These are phyloP conservation scores for Pyricularia sp. DNA, from an alignment of 2,329 filamentous ascomycete genomes.

Conservation along the genomic window DNA sequence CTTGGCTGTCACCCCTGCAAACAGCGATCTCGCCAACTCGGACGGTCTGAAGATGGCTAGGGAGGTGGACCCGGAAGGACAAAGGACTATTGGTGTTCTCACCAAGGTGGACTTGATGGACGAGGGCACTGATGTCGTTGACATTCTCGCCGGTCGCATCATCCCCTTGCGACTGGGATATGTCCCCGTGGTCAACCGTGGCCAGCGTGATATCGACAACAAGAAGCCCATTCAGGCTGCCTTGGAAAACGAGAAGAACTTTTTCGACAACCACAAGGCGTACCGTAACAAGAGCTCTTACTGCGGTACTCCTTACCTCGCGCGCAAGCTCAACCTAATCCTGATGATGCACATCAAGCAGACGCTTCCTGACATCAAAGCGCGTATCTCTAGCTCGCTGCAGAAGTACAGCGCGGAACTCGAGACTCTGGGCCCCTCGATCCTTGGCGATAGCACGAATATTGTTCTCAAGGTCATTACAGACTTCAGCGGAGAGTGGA, in stretches of 20 bases:
- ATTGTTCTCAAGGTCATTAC: constrained; percentile 98
- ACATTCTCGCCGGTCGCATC: constrained; percentile 93
- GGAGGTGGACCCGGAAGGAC: constrained; percentile 89
- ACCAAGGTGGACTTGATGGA: constrained; percentile 99
- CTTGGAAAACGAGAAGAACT: constrained; percentile 86
- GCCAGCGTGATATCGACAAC: constrained; percentile 96
- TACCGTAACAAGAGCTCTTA: constrained; percentile 98
- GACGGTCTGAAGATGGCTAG: constrained; percentile 93
- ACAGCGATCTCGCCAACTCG: constrained; percentile 96
- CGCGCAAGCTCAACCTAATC: constrained; percentile 93
- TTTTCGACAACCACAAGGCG: constrained; percentile 97
- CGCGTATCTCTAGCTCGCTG: constrained; percentile 82
- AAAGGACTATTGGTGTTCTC: constrained; percentile 89
- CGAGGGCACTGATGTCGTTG: constrained; percentile 91
- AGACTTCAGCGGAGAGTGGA: constrained; percentile 95
- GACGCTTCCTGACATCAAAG: constrained; percentile 96
- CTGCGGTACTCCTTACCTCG: constrained; percentile 94
- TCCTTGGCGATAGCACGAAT: constrained; percentile 91
- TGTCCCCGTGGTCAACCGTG: constrained; percentile 90
- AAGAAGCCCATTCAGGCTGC: constrained; percentile 88
- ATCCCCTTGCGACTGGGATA: constrained; percentile 92
- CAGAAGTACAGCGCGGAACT: constrained; percentile 85
- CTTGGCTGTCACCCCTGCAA: constrained; percentile 89
- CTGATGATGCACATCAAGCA: constrained; percentile 99
- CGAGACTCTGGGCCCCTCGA: constrained; percentile 72